Percentiles rank a stretch among this genome's conserved stretches.
Evolutionary conservation across 1,284 basidiomycete genomes (phyloP).

Genomic region (Sanghuangporus weigelae): DNA sequence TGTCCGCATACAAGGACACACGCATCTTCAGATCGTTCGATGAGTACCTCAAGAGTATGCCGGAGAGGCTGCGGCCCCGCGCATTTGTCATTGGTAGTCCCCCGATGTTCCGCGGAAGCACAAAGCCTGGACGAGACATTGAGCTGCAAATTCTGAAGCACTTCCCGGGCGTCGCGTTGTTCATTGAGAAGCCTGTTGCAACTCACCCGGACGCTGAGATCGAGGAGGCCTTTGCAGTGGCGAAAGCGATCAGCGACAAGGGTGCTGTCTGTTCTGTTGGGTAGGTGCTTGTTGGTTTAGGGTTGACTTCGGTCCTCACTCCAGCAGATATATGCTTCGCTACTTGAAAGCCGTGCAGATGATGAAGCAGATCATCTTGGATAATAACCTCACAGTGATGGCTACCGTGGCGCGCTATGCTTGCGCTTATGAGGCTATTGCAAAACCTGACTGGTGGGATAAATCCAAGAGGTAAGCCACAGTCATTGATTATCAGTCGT

Average conservation of each 20-base stretch:
- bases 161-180: constrained; percentile 89
- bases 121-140: constrained; percentile 76
- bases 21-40: constrained; percentile 85
- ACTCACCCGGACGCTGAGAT: constrained; percentile 76
- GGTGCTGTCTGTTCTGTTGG: constrained; percentile 88
- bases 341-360: constrained; percentile 94
- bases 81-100: constrained; percentile 91
- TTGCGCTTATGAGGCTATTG: constrained; percentile 87
- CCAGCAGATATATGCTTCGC: constrained; percentile 77
- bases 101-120: constrained; percentile 87
- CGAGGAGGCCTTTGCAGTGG: constrained; percentile 58
- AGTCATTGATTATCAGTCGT: background rate
- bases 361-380: constrained; percentile 96
- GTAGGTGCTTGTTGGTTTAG: constrained; percentile 33
- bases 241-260: constrained; percentile 62
- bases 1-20: constrained; percentile 90
- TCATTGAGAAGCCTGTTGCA: constrained; percentile 92
- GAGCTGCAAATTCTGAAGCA: constrained; percentile 86
- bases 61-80: constrained; percentile 51
- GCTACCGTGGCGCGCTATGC: constrained; percentile 94
- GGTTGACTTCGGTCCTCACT: background rate
- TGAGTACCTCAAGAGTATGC: constrained; percentile 76
- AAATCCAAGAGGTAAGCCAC: constrained; percentile 73
- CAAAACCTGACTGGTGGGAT: constrained; percentile 97
- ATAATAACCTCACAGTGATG: constrained; percentile 97